Evolutionary conservation across 257 asterid genomes (phyloP).

Genomic region (Verbascum thapsus): DNA sequence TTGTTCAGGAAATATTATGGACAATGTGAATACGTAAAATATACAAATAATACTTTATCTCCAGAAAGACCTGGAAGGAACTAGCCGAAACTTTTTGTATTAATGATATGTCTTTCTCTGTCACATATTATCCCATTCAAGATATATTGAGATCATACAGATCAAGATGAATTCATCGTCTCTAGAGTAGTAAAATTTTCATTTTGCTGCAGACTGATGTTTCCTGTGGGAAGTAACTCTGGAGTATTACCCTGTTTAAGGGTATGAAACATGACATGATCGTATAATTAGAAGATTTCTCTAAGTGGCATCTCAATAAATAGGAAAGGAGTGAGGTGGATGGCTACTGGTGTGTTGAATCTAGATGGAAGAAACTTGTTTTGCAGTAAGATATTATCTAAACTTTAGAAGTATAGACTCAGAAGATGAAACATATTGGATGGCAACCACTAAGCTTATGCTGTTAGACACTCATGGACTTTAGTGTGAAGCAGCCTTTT

Average conservation of each 20-base stretch:
- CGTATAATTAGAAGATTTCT: neutral
- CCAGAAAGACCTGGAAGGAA: neutral
- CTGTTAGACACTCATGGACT: conserved; percentile 10
- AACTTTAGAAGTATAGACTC: neutral
- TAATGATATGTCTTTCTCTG: neutral
- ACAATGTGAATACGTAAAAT: neutral
- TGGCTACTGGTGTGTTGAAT: neutral
- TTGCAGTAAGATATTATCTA: neutral
- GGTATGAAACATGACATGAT: neutral
- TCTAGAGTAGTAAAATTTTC: neutral
- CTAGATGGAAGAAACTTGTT: neutral
- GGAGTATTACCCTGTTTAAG: neutral
- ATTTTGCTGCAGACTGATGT: neutral
- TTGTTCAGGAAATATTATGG: too few species aligned
- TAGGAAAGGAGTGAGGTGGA: neutral
- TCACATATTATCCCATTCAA: neutral
- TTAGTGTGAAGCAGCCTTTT: neutral
- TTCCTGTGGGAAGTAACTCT: neutral
- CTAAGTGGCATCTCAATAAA: neutral
- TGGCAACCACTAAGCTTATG: neutral
- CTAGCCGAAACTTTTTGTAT: neutral
- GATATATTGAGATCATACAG: neutral
- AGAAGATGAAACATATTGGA: neutral
- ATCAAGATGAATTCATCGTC: neutral
- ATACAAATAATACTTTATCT: neutral